Conservation (phyloP, 176 grass and related monocot genomes). For the Zoysia pacifica region DNA sequence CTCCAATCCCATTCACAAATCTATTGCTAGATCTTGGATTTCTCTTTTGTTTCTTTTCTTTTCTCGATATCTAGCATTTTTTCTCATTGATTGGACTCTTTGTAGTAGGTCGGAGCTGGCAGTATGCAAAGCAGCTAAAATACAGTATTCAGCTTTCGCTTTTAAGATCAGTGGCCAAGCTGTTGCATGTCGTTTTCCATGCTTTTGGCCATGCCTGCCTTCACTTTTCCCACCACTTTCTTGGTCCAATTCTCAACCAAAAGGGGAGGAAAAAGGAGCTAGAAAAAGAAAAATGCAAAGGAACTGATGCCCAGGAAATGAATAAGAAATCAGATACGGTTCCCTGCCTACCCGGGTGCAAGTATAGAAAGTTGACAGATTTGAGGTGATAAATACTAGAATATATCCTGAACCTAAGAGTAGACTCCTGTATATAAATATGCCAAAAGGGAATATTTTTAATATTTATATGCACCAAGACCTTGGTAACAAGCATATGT, state of each 20-base stretch:
- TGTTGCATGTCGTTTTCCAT: slow-evolving; percentile 52
- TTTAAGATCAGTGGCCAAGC: slow-evolving; percentile 43
- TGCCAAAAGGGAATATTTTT: not conserved
- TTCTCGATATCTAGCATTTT: not conserved
- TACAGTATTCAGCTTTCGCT: slow-evolving; percentile 31
- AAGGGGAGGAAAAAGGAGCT: slow-evolving; percentile 5
- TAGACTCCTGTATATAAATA: not conserved
- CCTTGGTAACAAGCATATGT: not conserved
- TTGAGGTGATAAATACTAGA: not conserved
- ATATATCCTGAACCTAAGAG: slow-evolving; percentile 16
- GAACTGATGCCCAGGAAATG: slow-evolving; percentile 27
- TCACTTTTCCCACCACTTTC: slow-evolving; percentile 48
- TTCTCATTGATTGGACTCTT: slow-evolving; percentile 31
- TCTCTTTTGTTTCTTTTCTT: not conserved
- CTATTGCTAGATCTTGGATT: slow-evolving; percentile 23
- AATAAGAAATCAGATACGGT: slow-evolving; percentile 39
- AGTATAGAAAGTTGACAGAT: slow-evolving; percentile 2
- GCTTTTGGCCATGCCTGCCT: slow-evolving; percentile 25
- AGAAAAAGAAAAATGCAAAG: slow-evolving; percentile 13
- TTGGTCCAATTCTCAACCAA: slow-evolving; percentile 42
- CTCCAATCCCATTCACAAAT: not conserved
- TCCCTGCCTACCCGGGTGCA: slow-evolving; percentile 2
- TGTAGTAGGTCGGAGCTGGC: slow-evolving; percentile 33
- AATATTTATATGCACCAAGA: not conserved
- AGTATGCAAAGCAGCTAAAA: slow-evolving; percentile 27